Percentiles rank a stretch among this genome's conserved stretches.
These are phyloP conservation scores for Voacanga thouarsii DNA, from an alignment of 257 asterid species.

Conservation along the genomic window DNA sequence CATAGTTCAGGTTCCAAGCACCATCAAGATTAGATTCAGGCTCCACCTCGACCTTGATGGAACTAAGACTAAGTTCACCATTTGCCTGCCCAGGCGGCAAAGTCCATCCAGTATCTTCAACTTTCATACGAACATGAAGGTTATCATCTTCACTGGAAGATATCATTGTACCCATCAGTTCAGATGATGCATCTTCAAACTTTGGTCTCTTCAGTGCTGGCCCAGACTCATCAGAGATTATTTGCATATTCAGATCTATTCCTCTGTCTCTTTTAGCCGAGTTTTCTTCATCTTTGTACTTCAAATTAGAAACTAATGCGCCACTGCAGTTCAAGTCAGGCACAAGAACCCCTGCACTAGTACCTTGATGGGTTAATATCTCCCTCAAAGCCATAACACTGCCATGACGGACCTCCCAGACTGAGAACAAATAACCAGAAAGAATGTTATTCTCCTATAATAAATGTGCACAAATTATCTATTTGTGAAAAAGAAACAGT, in stretches of 20 bases:
- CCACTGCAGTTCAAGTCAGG: constrained; percentile 49
- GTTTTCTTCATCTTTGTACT: constrained; percentile 37
- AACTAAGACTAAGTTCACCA: constrained; percentile 44
- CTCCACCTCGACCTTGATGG: constrained; percentile 61
- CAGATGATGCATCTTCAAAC: constrained; percentile 50
- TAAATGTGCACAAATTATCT: not conserved
- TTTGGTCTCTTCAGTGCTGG: constrained; percentile 71
- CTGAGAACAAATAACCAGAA: constrained; percentile 42
- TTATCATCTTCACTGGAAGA: constrained; percentile 35
- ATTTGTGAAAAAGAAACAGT: constrained; percentile 14
- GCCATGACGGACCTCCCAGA: constrained; percentile 99
- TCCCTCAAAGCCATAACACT: constrained; percentile 99
- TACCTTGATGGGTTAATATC: constrained; percentile 93
- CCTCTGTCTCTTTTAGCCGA: constrained; percentile 57
- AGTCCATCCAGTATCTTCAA: constrained; percentile 43
- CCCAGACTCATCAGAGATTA: constrained; percentile 54
- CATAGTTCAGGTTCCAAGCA: constrained; percentile 29
- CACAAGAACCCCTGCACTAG: constrained; percentile 72
- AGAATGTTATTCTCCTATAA: constrained; percentile 1
- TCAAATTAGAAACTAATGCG: constrained; percentile 29
- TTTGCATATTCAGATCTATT: constrained; percentile 68
- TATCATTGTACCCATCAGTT: constrained; percentile 20
- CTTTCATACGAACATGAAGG: constrained; percentile 33
- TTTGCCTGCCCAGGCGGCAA: constrained; percentile 35
- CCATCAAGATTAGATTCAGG: constrained; percentile 41